Evolutionary conservation across 169 alveolate species (phyloP).

Genomic region (Plasmodium sp.): DNA sequence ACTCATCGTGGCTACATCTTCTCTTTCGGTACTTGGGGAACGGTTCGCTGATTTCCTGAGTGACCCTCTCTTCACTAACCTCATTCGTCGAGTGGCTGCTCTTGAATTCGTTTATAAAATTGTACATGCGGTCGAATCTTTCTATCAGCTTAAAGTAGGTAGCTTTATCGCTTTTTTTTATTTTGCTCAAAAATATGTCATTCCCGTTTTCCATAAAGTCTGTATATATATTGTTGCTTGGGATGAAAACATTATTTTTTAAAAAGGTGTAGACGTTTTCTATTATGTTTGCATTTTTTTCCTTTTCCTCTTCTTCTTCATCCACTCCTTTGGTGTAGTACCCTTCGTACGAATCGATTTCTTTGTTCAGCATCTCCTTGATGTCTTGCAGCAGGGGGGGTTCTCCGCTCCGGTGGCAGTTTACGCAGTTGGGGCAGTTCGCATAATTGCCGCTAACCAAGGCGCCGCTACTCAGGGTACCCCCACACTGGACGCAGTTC

Average conservation of each 20-base stretch:
- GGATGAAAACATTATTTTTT: constrained; percentile 55
- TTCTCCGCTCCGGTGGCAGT: neutral
- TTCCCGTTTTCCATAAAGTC: constrained; percentile 71
- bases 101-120: constrained; percentile 57
- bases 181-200: constrained; percentile 57
- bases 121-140: constrained; percentile 69
- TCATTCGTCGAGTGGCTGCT: constrained; percentile 1
- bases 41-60: neutral
- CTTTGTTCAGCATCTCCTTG: constrained; percentile 35
- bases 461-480: neutral
- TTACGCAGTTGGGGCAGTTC: neutral
- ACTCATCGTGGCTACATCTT: constrained; percentile 13
- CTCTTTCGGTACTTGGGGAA: constrained; percentile 17
- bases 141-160: constrained; percentile 59
- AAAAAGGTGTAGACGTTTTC: constrained; percentile 45
- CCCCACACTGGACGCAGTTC: neutral
- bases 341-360: constrained; percentile 20
- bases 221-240: constrained; percentile 58
- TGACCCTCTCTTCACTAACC: neutral
- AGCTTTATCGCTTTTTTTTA: constrained; percentile 53
- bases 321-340: neutral
- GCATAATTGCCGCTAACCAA: neutral
- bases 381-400: constrained; percentile 2
- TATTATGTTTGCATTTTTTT: constrained; percentile 2
- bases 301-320: neutral